Conservation (phyloP, 805 yeast genomes). For the Tetrapisispora taiwanensis region DNA sequence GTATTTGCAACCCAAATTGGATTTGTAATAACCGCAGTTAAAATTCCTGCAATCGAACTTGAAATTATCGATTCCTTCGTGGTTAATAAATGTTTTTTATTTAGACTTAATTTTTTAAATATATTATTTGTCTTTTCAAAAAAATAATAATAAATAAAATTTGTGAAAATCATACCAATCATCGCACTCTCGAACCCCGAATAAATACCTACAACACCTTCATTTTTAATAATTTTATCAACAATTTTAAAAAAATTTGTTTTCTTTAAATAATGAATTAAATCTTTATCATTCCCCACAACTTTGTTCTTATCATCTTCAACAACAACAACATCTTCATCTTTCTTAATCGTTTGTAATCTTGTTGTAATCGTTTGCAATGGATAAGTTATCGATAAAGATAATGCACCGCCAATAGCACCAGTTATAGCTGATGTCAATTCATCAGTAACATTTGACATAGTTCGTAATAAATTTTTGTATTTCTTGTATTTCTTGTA, state of each 20-base stretch:
- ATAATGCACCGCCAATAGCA: constrained; percentile 83
- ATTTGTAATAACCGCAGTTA: constrained; percentile 90
- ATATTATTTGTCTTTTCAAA: constrained; percentile 59
- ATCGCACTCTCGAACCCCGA: constrained; percentile 83
- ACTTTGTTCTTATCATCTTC: constrained; percentile 12
- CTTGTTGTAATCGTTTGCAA: constrained; percentile 76
- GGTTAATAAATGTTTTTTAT: constrained; percentile 40
- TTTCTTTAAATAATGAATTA: constrained; percentile 10
- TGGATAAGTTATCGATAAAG: constrained; percentile 85
- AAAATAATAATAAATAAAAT: constrained; percentile 83
- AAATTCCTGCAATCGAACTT: constrained; percentile 86
- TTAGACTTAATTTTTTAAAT: constrained; percentile 24
- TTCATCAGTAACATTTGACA: not conserved
- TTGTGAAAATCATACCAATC: constrained; percentile 76
- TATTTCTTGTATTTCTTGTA: no score
- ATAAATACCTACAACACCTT: constrained; percentile 63
- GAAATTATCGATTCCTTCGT: constrained; percentile 56
- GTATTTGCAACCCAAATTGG: constrained; percentile 98
- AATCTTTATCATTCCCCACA: not conserved
- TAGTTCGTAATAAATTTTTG: not conserved
- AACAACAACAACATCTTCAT: not conserved
- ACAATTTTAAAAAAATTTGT: constrained; percentile 30
- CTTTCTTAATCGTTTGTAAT: constrained; percentile 47
- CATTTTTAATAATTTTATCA: constrained; percentile 39
- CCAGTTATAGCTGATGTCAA: constrained; percentile 86